Conservation (phyloP, 176 grass and related monocot genomes). For the Zoysia japonica region DNA sequence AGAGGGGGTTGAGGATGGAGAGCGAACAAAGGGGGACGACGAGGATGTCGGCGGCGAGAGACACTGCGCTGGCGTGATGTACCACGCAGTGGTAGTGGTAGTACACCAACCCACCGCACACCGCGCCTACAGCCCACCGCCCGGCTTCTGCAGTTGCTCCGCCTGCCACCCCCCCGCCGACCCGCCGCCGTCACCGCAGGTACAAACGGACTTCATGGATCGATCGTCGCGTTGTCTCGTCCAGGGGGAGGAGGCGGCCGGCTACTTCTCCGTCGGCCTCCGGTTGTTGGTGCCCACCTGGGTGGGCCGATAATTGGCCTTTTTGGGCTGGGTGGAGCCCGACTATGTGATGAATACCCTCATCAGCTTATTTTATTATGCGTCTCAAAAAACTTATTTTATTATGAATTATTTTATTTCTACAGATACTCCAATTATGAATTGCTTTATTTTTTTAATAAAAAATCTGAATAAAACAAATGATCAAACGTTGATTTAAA, state of each 20-base stretch:
- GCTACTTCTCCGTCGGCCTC: not conserved
- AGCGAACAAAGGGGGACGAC: constrained; percentile 95
- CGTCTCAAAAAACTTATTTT: too few species aligned
- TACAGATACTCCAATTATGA: too few species aligned
- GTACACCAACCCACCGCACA: constrained; percentile 80
- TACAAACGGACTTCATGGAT: constrained; percentile 45
- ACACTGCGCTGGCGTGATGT: constrained; percentile 67
- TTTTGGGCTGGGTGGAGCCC: not conserved
- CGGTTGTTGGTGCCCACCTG: not conserved
- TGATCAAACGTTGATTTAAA: too few species aligned
- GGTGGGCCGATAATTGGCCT: not conserved
- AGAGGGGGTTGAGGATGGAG: constrained; percentile 83
- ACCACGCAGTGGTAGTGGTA: constrained; percentile 71
- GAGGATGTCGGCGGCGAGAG: constrained; percentile 84
- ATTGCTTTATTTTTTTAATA: too few species aligned
- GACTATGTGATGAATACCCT: too few species aligned
- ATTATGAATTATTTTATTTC: too few species aligned
- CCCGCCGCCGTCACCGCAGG: constrained; percentile 19
- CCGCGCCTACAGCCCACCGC: constrained; percentile 61
- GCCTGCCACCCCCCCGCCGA: not conserved
- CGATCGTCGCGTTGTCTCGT: not conserved
- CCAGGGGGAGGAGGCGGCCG: not conserved
- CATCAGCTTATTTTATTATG: too few species aligned
- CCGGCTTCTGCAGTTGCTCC: constrained; percentile 35
- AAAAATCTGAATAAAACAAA: too few species aligned